A percentile compares a stretch with the other conserved stretches of the same genome.
Evolutionary conservation across 768 basidiomycete genomes (phyloP).

Genomic region (Chalciporus pseudorubinellus): DNA sequence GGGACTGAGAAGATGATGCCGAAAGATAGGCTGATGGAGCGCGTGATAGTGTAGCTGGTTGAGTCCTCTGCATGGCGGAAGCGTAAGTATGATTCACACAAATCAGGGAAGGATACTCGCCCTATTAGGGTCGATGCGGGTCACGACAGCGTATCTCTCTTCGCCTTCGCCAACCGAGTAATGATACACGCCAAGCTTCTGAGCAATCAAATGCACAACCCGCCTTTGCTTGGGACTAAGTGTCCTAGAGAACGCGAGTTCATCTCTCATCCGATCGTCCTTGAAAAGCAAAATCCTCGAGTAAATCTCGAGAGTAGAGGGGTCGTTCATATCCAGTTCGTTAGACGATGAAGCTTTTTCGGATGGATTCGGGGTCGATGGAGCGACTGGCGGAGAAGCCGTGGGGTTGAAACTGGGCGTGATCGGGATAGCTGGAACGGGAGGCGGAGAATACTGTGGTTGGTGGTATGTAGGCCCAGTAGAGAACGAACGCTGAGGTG

Average conservation of each 20-base stretch:
- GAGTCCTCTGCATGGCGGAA: constrained; percentile 38
- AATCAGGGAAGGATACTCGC: constrained; percentile 41
- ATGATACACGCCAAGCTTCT: constrained; percentile 94
- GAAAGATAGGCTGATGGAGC: constrained; percentile 79
- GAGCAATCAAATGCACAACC: constrained; percentile 93
- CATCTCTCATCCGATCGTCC: constrained; percentile 95
- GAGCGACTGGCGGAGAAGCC: constrained; percentile 52
- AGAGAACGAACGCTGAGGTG: constrained; percentile 74
- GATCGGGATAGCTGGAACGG: constrained; percentile 38
- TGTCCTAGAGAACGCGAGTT: constrained; percentile 92
- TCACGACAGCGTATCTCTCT: constrained; percentile 91
- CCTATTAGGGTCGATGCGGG: constrained; percentile 81
- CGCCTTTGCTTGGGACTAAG: constrained; percentile 83
- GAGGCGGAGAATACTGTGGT: constrained; percentile 67
- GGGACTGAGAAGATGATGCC: constrained; percentile 45
- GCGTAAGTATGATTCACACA: constrained; percentile 5
- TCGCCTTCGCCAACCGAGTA: constrained; percentile 92
- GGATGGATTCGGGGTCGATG: constrained; percentile 60
- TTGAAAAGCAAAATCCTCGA: constrained; percentile 96
- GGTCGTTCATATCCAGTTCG: constrained; percentile 95
- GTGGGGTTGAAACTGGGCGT: constrained; percentile 42
- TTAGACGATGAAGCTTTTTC: constrained; percentile 58
- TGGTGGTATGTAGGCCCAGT: constrained; percentile 56
- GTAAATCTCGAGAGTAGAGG: constrained; percentile 94
- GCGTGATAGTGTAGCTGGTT: constrained; percentile 65